These are phyloP conservation scores for Zizania palustris DNA, from an alignment of 202 grass and related monocot genomes.

Conservation along the genomic window DNA sequence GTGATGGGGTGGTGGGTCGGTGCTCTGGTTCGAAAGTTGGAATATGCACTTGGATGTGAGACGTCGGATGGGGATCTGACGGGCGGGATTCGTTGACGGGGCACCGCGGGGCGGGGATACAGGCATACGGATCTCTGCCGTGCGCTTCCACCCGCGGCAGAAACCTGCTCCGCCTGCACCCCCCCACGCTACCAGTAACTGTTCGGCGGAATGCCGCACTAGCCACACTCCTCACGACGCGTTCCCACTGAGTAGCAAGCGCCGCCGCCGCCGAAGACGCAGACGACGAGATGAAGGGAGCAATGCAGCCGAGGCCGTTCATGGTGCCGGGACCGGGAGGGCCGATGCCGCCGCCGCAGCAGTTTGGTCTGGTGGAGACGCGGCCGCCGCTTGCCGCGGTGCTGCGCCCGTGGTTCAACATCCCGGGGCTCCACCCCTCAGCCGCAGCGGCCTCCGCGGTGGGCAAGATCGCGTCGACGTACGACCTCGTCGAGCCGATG, in stretches of 20 bases:
- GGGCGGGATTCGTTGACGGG: neutral
- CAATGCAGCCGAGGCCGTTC: slow-evolving; percentile 53
- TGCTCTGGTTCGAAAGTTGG: neutral
- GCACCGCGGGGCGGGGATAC: neutral
- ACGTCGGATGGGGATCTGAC: slow-evolving; percentile 31
- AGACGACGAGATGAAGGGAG: slow-evolving; percentile 48
- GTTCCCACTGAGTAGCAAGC: neutral
- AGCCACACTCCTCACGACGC: neutral
- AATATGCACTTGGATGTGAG: neutral
- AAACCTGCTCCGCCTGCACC: neutral
- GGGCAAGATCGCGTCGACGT: slow-evolving; percentile 88
- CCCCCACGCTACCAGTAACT: slow-evolving; percentile 28
- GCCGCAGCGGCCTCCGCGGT: slow-evolving; percentile 39
- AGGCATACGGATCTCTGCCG: slow-evolving; percentile 11
- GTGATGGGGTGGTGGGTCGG: rapidly evolving
- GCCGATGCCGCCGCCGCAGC: slow-evolving; percentile 57
- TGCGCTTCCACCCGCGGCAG: neutral
- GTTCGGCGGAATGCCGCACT: slow-evolving; percentile 42
- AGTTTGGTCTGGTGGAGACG: slow-evolving; percentile 84
- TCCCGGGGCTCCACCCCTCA: slow-evolving; percentile 57
- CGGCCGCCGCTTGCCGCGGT: slow-evolving; percentile 75
- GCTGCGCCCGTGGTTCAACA: slow-evolving; percentile 58
- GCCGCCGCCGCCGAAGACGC: neutral
- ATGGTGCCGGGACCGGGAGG: slow-evolving; percentile 43
- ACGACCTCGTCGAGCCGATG: slow-evolving; percentile 96